Conservation (phyloP, 1,284 basidiomycete species). For the Pterula multifida region DNA sequence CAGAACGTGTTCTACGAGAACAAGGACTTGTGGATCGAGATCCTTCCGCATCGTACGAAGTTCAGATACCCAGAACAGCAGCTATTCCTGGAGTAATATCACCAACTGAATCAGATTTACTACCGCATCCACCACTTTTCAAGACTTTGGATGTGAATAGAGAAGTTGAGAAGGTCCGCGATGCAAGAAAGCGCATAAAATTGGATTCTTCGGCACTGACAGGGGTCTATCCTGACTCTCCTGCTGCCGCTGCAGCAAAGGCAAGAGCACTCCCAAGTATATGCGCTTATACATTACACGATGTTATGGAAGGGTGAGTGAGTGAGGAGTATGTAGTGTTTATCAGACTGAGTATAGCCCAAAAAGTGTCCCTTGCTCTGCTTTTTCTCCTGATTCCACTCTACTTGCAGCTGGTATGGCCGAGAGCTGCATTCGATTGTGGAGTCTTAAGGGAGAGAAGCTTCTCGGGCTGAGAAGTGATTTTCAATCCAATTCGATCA, state of each 20-base stretch:
- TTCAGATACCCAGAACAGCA: slow-evolving; percentile 37
- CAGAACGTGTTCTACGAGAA: slow-evolving; percentile 61
- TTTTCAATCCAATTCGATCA: slow-evolving; percentile 53
- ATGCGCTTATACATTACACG: slow-evolving; percentile 87
- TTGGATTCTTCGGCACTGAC: slow-evolving; percentile 63
- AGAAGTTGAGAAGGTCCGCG: slow-evolving; percentile 84
- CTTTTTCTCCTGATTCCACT: slow-evolving; percentile 86
- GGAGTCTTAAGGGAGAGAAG: slow-evolving; percentile 92
- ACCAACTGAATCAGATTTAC: slow-evolving; percentile 65
- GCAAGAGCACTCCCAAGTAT: slow-evolving; percentile 75
- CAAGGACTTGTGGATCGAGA: slow-evolving; percentile 63
- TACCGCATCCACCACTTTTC: slow-evolving; percentile 73
- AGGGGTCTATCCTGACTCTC: slow-evolving; percentile 40
- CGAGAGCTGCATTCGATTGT: slow-evolving; percentile 91
- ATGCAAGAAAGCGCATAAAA: slow-evolving; percentile 82
- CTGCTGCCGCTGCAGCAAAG: slow-evolving; percentile 42
- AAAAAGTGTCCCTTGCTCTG: slow-evolving; percentile 70
- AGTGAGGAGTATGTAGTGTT: background rate
- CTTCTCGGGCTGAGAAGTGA: slow-evolving; percentile 70
- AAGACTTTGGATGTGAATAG: slow-evolving; percentile 82
- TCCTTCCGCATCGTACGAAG: slow-evolving; percentile 49
- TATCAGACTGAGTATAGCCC: slow-evolving; percentile 8
- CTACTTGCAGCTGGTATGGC: slow-evolving; percentile 95
- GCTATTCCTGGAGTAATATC: slow-evolving; percentile 39
- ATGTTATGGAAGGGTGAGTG: slow-evolving; percentile 79